These are phyloP conservation scores for Daedaleopsis sinensis DNA, from an alignment of 768 basidiomycete species.

Conservation along the genomic window DNA sequence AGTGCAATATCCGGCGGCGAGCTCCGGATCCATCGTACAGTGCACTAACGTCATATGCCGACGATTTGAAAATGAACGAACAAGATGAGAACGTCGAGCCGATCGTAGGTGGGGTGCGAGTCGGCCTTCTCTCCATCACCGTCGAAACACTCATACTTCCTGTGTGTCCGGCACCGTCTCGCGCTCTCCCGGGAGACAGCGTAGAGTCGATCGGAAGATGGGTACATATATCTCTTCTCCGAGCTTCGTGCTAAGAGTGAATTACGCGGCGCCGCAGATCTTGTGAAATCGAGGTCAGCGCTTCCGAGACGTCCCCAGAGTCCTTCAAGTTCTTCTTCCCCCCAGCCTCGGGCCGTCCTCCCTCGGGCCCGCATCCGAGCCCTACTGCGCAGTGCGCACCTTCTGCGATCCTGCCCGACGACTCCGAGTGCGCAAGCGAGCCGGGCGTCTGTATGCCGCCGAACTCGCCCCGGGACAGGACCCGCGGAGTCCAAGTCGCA, in stretches of 20 bases:
- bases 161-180: constrained; percentile 19
- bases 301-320: no score
- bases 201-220: constrained; percentile 3
- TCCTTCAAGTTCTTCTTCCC: not conserved
- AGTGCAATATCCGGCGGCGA: no score
- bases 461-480: constrained; percentile 6
- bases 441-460: constrained; percentile 13
- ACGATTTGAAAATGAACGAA: not conserved
- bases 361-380: constrained; percentile 2
- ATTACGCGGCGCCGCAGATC: not conserved
- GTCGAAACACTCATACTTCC: not conserved
- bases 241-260: not conserved
- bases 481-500: not conserved
- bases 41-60: no score
- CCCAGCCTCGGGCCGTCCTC: not conserved
- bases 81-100: constrained; percentile 16
- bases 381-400: not conserved
- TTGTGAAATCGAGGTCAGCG: constrained; percentile 10
- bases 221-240: not conserved
- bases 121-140: not conserved
- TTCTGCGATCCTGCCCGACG: constrained; percentile 11
- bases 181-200: constrained; percentile 18
- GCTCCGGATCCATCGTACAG: no score
- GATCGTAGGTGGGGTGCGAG: constrained; percentile 24
- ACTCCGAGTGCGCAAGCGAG: constrained; percentile 11